These are phyloP conservation scores for Vachellia pachyceras DNA, from an alignment of 306 rosid genomes.

Conservation along the genomic window DNA sequence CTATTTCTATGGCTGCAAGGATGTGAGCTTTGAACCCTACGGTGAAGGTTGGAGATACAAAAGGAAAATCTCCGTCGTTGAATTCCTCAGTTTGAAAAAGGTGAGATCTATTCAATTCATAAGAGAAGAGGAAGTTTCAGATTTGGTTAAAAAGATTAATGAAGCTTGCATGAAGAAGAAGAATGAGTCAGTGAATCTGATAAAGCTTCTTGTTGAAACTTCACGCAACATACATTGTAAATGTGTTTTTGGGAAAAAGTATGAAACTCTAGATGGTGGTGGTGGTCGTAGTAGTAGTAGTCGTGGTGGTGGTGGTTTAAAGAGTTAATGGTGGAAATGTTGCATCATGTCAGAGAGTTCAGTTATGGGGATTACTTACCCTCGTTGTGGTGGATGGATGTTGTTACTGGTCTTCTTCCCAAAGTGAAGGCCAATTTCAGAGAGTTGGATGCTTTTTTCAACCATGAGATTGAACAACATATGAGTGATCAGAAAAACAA, in stretches of 20 bases:
- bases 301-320: no score
- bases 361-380: neutral
- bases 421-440: neutral
- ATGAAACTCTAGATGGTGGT: neutral
- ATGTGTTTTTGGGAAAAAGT: neutral
- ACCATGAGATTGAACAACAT: neutral
- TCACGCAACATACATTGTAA: no score
- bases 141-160: neutral
- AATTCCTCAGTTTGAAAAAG: neutral
- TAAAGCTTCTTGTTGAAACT: neutral
- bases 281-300: no score
- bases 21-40: neutral
- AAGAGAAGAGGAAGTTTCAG: neutral
- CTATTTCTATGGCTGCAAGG: neutral
- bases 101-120: neutral
- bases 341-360: neutral
- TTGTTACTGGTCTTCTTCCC: neutral
- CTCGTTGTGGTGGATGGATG: neutral
- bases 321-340: neutral
- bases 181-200: neutral
- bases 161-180: neutral
- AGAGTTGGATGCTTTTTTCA: neutral
- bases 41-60: neutral
- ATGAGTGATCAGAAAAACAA: no score
- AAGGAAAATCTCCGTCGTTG: neutral